Evolutionary conservation across 805 yeast genomes (phyloP).

Genomic region (Pichia ethanolica): DNA sequence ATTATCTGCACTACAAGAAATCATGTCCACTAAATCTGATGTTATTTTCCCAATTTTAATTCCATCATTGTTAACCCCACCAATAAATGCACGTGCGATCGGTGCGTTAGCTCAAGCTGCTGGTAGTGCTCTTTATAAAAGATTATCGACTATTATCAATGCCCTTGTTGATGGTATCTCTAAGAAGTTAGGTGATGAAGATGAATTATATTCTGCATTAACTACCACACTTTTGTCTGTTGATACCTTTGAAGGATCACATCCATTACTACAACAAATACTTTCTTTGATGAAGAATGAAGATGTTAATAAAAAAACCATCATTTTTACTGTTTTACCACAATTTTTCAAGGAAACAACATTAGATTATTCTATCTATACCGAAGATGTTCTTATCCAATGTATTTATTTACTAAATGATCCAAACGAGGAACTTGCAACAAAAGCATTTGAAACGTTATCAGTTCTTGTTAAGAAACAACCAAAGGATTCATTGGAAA

Average conservation of each 20-base stretch:
- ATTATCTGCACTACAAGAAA: slow-evolving; percentile 79
- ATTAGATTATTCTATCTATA: slow-evolving; percentile 65
- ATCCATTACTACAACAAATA: slow-evolving; percentile 77
- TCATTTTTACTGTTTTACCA: slow-evolving; percentile 60
- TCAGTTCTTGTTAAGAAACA: slow-evolving; percentile 60
- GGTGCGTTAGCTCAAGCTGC: slow-evolving; percentile 87
- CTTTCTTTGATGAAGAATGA: slow-evolving; percentile 72
- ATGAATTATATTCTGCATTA: slow-evolving; percentile 46
- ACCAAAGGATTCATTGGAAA: slow-evolving; percentile 70
- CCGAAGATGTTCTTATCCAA: slow-evolving; percentile 65
- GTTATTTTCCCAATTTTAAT: slow-evolving; percentile 89
- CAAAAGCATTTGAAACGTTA: slow-evolving; percentile 58
- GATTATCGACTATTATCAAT: slow-evolving; percentile 67
- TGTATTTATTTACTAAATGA: slow-evolving; percentile 72
- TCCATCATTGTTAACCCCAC: slow-evolving; percentile 75
- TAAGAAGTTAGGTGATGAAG: slow-evolving; percentile 26
- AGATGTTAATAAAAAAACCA: slow-evolving; percentile 53
- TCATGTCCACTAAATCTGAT: slow-evolving; percentile 84
- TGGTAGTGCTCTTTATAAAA: slow-evolving; percentile 68
- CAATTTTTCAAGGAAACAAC: slow-evolving; percentile 58
- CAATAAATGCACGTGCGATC: slow-evolving; percentile 83
- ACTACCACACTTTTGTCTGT: slow-evolving; percentile 68
- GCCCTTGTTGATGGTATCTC: slow-evolving; percentile 59
- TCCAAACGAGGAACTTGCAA: slow-evolving; percentile 51
- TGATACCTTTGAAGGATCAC: slow-evolving; percentile 70